Evolutionary conservation across 768 basidiomycete species (phyloP), one percentile per base, ranked within the genome.

Genomic region (Rhizopogon vulgaris): DNA sequence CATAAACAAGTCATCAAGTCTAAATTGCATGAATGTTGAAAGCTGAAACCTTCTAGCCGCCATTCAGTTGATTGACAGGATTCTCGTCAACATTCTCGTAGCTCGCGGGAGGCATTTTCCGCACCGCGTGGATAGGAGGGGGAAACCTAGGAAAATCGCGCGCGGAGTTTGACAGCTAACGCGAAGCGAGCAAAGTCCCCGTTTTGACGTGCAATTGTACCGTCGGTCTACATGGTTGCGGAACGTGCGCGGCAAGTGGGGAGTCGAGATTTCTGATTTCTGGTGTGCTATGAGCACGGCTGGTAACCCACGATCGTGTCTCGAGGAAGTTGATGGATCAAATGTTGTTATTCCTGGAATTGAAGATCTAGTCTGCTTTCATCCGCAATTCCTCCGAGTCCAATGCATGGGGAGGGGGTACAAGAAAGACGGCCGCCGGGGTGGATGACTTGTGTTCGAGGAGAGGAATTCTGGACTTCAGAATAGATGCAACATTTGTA

Each of bases 251-350:
- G n/a, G n/a, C n/a, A n/a, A n/a, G n/a, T n/a, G n/a, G 22, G 22
- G 22, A 3, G 22, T 22, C 22, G 22, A 22, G 22, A 22, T 22
- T 22, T 22, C 22, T 22, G 22, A 22, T 22, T 22, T 7, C 27
- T 30, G 28, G 28, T 8, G 28, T 30, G 10, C 10, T n/a, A 40
- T 40, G 47, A 38, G 22, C 48, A 15, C 17, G n/a, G 34, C 24
- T 48, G n/a, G n/a, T n/a, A n/a, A 49, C 48, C 48, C 48, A 49
- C 48, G 48, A 36, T 49, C 48, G 48, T 38, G 48, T 49, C 38
- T 49, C 36, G 38, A 50, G 28, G 39, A 48, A 48, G 47, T 10
- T 48, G 38, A 18, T 39, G 38, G n/a, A 39, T 17, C 38, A 24
- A 34, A 40, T 11, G 3, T 3, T 15, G 34, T 24, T 15, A 17